Conservation (phyloP, 805 yeast species). For the Yamadazyma insecticola region DNA sequence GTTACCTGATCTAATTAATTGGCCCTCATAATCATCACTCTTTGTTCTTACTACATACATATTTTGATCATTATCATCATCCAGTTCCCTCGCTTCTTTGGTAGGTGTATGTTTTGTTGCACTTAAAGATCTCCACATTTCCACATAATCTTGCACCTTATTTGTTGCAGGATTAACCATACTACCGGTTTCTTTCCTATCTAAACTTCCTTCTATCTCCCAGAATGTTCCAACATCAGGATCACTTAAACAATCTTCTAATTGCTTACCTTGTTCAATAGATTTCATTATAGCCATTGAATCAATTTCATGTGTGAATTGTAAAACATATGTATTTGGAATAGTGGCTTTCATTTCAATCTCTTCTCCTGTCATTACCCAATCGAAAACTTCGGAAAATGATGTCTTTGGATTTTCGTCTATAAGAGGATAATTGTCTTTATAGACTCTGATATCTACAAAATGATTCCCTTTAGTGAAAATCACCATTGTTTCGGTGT, state of each 20-base stretch:
- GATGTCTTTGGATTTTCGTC: conserved; percentile 4
- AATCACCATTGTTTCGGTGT: conserved; percentile 45
- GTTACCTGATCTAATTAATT: conserved; percentile 43
- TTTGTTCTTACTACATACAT: conserved; percentile 20
- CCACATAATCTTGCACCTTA: conserved; percentile 41
- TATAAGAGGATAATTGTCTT: conserved; percentile 12
- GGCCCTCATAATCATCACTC: conserved; percentile 31
- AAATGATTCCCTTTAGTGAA: conserved; percentile 41
- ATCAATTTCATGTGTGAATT: conserved; percentile 42
- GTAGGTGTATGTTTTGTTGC: conserved; percentile 27
- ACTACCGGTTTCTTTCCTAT: conserved; percentile 45
- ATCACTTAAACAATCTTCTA: conserved; percentile 20
- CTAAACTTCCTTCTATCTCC: conserved; percentile 28
- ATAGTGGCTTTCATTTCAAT: conserved; percentile 17
- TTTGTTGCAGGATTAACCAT: conserved; percentile 46
- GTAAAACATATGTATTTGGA: conserved; percentile 28
- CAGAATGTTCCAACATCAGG: conserved; percentile 47
- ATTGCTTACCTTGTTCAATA: conserved; percentile 24
- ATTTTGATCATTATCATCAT: conserved; percentile 7
- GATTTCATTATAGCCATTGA: conserved; percentile 31
- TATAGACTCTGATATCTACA: conserved; percentile 41
- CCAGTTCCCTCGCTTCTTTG: conserved; percentile 19
- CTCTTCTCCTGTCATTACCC: conserved; percentile 55
- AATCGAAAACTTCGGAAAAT: conserved; percentile 40
- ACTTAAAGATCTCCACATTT: conserved; percentile 51